These are phyloP conservation scores for Globisporangium emineosum DNA, from an alignment of 352 stramenopile species.

Conservation along the genomic window DNA sequence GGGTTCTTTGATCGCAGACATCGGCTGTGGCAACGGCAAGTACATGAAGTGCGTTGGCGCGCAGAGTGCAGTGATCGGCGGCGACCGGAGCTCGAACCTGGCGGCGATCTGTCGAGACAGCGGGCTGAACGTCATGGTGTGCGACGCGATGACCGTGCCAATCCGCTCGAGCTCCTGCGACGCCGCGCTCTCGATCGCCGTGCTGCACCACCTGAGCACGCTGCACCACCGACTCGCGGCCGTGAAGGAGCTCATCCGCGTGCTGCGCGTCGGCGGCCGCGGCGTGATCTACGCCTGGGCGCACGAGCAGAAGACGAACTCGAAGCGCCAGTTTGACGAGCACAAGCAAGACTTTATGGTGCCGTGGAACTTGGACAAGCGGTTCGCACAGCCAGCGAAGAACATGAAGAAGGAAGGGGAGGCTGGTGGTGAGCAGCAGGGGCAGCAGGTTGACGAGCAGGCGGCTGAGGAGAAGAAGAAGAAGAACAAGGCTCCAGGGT, in stretches of 20 bases:
- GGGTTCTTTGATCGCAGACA: constrained; percentile 71
- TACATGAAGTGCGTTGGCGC: constrained; percentile 83
- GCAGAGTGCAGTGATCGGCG: constrained; percentile 50
- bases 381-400: constrained; percentile 34
- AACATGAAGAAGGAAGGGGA: constrained; percentile 11
- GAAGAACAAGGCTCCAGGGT: background rate
- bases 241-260: constrained; percentile 74
- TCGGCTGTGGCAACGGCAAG: constrained; percentile 86
- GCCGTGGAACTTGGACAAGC: constrained; percentile 84
- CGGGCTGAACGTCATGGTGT: constrained; percentile 71
- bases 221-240: constrained; percentile 61
- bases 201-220: constrained; percentile 83
- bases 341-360: constrained; percentile 85
- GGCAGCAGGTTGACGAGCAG: background rate
- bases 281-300: constrained; percentile 87
- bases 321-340: constrained; percentile 70
- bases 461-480: background rate
- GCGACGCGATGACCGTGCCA: constrained; percentile 69
- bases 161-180: constrained; percentile 73
- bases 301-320: constrained; percentile 76
- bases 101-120: constrained; percentile 59
- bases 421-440: background rate
- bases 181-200: constrained; percentile 79
- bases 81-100: constrained; percentile 64
- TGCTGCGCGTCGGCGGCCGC: constrained; percentile 61